Base-by-base conservation (phyloP, 805 yeast species). In the Wickerhamiella hasegawae region DNA sequence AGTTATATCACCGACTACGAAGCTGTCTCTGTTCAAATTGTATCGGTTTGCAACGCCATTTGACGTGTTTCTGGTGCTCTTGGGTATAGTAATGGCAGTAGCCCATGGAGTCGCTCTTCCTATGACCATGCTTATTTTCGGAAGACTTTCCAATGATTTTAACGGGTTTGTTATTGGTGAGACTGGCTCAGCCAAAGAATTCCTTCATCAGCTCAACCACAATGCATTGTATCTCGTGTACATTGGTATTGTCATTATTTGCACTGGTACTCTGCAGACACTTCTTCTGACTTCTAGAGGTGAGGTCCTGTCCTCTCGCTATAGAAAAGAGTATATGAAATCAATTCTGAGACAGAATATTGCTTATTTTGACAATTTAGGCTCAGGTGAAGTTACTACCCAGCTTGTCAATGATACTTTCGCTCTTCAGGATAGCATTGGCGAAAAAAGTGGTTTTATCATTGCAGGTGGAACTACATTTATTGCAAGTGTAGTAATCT, bases 331-430 rank as follows among this genome's bases (percentile, higher is more conserved):
- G 19, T 57, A 55, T 33, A 41, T 57, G 22, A 38, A 39, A 18
- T 55, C 59, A 3, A 45, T 51, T 11, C 43, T 57, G 28, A 44
- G 56, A 16, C 62, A 57, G 38, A 57, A 57, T 31, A 47, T 57
- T 31, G 62, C 53, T 17, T 58, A 54, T 35, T 58, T 57, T 35
- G 62, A 57, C 35, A 49, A 50, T 29, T 44, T 57, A 20, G 62
- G 62, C 5, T 46, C 59, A 5, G 62, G 62, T 14, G 60, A 56
- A 32, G 56, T 57, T 32, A 56, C 60, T 20, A 50, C 58, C 17
- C 52, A 61, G 15, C 57, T 57, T 38, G 49, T 59, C 29, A 49
- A 51, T 8, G 61, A 57, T 27, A 55, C 59, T n/a, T 46, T 45
- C 20, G 32, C 46, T 17, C 48, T 57, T 23, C 62, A 58, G 42